These are phyloP conservation scores for Geotrichum australiense DNA, from an alignment of 1,139 yeast genomes.

Conservation along the genomic window DNA sequence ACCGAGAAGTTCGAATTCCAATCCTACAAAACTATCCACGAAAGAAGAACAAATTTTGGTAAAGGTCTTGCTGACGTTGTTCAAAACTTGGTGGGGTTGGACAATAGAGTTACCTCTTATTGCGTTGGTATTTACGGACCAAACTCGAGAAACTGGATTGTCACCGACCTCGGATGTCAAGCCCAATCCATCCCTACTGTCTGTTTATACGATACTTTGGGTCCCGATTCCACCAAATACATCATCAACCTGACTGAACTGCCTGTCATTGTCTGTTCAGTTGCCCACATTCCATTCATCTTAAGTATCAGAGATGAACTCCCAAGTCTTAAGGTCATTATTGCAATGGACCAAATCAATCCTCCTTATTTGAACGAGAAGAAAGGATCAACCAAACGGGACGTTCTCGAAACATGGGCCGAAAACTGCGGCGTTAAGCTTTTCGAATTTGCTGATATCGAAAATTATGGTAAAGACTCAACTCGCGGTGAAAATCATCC, in stretches of 20 bases:
- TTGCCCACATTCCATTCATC: conserved; percentile 42
- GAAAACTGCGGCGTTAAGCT: conserved; percentile 35
- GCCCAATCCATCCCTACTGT: conserved; percentile 48
- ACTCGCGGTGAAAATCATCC: conserved; percentile 47
- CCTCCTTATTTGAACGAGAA: conserved; percentile 9
- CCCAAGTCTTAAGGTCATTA: conserved; percentile 39
- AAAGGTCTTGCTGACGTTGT: conserved; percentile 52
- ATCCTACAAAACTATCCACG: conserved; percentile 39
- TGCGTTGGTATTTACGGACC: conserved; percentile 51
- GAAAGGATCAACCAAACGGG: conserved; percentile 27
- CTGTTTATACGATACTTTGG: conserved; percentile 60
- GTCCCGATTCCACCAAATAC: conserved; percentile 51
- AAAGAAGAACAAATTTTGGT: conserved; percentile 48
- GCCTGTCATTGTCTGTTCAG: conserved; percentile 48
- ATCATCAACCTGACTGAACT: conserved; percentile 51
- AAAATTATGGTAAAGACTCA: conserved; percentile 46
- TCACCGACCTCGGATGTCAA: conserved; percentile 54
- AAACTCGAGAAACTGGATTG: conserved; percentile 53
- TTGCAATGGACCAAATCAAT: conserved; percentile 27
- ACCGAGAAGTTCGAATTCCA: conserved; percentile 43
- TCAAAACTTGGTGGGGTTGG: conserved; percentile 18
- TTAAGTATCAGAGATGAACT: conserved; percentile 36
- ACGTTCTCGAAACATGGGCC: conserved; percentile 34
- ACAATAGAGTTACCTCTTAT: conserved; percentile 30
- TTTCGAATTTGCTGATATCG: conserved; percentile 47